phyloP scores from a whole-genome alignment of 176 grass and related monocot species.

The Musa itinerans region DNA sequence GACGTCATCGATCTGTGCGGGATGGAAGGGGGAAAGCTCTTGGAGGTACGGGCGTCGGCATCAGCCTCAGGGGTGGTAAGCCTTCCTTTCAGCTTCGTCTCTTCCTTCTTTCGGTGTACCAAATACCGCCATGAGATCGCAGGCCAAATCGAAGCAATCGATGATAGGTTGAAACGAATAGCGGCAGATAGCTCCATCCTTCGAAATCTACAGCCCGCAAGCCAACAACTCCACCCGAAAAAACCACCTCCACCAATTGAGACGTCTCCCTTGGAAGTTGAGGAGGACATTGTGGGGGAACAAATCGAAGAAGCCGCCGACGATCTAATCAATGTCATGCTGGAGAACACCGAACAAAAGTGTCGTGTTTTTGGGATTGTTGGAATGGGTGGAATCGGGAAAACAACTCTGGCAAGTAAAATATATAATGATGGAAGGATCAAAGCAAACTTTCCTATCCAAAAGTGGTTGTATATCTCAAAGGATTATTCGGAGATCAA shows the following conservation, averaged over 20 bases:
- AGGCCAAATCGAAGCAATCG: constrained; percentile 38
- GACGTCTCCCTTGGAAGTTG: not conserved
- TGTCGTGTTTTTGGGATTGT: not conserved
- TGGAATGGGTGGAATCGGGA: constrained; percentile 4
- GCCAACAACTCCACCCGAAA: not conserved
- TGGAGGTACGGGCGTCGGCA: not conserved
- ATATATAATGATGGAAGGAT: not conserved
- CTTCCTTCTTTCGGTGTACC: too few species aligned
- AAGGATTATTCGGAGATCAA: constrained; percentile 31
- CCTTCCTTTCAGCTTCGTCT: too few species aligned
- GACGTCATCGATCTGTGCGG: constrained; percentile 31
- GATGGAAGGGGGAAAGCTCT: constrained; percentile 18
- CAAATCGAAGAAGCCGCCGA: constrained; percentile 4
- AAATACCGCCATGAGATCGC: constrained; percentile 70
- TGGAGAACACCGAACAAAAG: not conserved
- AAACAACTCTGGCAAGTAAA: too few species aligned
- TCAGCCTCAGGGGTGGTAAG: constrained; percentile 9
- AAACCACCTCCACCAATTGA: not conserved
- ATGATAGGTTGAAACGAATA: constrained; percentile 34
- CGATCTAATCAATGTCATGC: not conserved
- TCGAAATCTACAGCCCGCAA: not conserved
- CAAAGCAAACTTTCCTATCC: too few species aligned
- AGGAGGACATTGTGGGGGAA: not conserved
- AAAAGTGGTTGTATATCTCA: too few species aligned
- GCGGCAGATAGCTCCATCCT: constrained; percentile 28